A percentile compares a stretch with the other conserved stretches of the same genome.
Conservation (phyloP, 441 rosid species). For the Rhodomyrtus psidioides region DNA sequence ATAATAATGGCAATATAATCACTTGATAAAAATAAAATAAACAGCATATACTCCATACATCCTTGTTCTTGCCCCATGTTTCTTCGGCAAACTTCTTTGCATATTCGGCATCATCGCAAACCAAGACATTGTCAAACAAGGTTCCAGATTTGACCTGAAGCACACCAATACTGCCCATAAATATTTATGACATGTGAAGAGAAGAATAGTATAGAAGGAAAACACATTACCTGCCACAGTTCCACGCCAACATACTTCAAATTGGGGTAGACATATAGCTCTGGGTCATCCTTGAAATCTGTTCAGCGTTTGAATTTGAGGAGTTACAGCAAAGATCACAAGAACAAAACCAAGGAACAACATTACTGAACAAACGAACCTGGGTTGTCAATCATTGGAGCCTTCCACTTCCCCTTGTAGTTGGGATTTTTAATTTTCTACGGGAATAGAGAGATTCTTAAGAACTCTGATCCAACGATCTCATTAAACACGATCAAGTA, state of each 20-base stretch:
- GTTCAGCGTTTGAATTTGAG: not conserved
- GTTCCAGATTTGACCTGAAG: slow-evolving; percentile 91
- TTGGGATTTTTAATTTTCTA: slow-evolving; percentile 94
- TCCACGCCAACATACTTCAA: slow-evolving; percentile 90
- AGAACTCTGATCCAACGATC: not conserved
- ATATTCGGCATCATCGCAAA: slow-evolving; percentile 67
- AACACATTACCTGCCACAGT: slow-evolving; percentile 78
- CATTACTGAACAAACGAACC: slow-evolving; percentile 27
- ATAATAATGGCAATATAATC: not conserved
- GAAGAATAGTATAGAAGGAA: not conserved
- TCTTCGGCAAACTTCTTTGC: slow-evolving; percentile 81
- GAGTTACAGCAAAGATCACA: not conserved
- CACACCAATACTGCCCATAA: not conserved
- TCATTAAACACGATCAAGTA: not conserved
- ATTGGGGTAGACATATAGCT: slow-evolving; percentile 69
- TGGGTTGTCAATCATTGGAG: slow-evolving; percentile 94
- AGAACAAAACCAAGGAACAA: not conserved
- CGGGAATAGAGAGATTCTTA: not conserved
- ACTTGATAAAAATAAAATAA: not conserved
- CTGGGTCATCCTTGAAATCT: slow-evolving; percentile 96
- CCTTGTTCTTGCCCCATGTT: slow-evolving; percentile 92
- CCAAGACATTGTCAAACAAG: slow-evolving; percentile 74
- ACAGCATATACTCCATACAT: slow-evolving; percentile 33
- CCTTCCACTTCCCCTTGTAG: slow-evolving; percentile 96
- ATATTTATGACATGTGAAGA: not conserved